Evolutionary conservation across 2,329 filamentous ascomycete species (phyloP).

Genomic region (Cryphonectria radicalis): DNA sequence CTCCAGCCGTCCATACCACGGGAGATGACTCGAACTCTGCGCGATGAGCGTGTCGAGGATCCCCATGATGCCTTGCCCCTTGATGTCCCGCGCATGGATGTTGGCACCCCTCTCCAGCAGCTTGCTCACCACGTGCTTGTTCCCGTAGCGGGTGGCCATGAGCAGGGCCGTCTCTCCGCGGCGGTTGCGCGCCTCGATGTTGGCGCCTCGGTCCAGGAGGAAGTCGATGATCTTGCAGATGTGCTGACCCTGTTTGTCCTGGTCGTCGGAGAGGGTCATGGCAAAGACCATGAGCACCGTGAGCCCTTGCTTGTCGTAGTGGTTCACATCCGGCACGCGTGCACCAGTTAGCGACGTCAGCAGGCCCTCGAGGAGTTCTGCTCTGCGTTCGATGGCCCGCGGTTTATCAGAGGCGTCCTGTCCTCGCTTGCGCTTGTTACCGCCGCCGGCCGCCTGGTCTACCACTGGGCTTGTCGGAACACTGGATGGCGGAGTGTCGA

Average conservation of each 20-base stretch:
- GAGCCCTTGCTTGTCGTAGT: conserved; percentile 55
- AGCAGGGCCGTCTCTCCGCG: conserved; percentile 60
- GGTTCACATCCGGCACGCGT: conserved; percentile 48
- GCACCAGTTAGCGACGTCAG: conserved; percentile 33
- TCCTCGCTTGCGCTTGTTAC: conserved; percentile 45
- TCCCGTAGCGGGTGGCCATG: conserved; percentile 56
- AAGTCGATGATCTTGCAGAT: conserved; percentile 49
- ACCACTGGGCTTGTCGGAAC: conserved; percentile 19
- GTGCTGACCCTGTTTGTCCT: conserved; percentile 51
- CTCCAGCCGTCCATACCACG: conserved; percentile 25
- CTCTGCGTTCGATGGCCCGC: conserved; percentile 32
- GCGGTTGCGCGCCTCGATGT: conserved; percentile 56
- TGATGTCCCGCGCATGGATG: conserved; percentile 50
- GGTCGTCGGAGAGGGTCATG: conserved; percentile 53
- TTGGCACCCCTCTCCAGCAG: conserved; percentile 53
- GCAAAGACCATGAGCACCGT: conserved; percentile 62
- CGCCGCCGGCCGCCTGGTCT: conserved; percentile 35
- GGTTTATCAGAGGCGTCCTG: conserved; percentile 35
- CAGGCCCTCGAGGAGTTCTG: conserved; percentile 36
- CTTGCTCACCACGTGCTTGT: conserved; percentile 55
- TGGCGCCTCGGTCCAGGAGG: conserved; percentile 48
- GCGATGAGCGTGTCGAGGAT: conserved; percentile 48
- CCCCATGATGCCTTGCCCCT: conserved; percentile 50
- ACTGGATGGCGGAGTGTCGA: conserved; percentile 38
- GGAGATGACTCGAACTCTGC: conserved; percentile 8